These are phyloP conservation scores for Lentinula detonsa DNA, from an alignment of 768 basidiomycete genomes.

Conservation along the genomic window DNA sequence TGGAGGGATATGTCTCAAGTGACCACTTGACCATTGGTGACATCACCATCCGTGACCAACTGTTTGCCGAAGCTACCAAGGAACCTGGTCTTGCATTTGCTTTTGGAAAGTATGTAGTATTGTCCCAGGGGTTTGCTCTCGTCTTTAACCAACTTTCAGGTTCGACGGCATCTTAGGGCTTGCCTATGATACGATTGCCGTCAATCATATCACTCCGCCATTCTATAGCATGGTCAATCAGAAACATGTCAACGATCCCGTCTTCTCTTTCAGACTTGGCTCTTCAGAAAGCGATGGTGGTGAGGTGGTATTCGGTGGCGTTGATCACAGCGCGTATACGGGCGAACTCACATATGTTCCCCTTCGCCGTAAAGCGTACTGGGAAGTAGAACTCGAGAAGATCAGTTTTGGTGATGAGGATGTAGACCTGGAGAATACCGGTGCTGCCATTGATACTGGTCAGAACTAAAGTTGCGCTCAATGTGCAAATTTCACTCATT, in stretches of 20 bases:
- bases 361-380: constrained; percentile 91
- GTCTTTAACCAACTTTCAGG: constrained; percentile 29
- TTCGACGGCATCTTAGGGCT: constrained; percentile 96
- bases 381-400: constrained; percentile 94
- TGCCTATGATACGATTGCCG: constrained; percentile 91
- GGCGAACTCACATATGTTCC: constrained; percentile 86
- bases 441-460: constrained; percentile 91
- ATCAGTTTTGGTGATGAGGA: constrained; percentile 81
- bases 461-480: neutral
- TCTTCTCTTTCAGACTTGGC: constrained; percentile 94
- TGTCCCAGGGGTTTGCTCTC: neutral
- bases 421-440: constrained; percentile 89
- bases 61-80: constrained; percentile 93
- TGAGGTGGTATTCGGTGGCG: constrained; percentile 87
- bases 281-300: constrained; percentile 84
- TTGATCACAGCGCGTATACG: constrained; percentile 69
- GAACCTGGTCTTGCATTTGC: constrained; percentile 98
- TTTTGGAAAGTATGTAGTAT: constrained; percentile 76
- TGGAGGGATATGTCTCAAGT: constrained; percentile 92
- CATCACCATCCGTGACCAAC: constrained; percentile 62
- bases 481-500: neutral
- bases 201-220: constrained; percentile 88
- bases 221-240: constrained; percentile 92
- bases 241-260: constrained; percentile 71
- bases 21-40: constrained; percentile 82